Evolutionary conservation across 179 eudicot species (phyloP), one percentile per base, ranked within the genome.

Genomic region (Corrigiola litoralis): DNA sequence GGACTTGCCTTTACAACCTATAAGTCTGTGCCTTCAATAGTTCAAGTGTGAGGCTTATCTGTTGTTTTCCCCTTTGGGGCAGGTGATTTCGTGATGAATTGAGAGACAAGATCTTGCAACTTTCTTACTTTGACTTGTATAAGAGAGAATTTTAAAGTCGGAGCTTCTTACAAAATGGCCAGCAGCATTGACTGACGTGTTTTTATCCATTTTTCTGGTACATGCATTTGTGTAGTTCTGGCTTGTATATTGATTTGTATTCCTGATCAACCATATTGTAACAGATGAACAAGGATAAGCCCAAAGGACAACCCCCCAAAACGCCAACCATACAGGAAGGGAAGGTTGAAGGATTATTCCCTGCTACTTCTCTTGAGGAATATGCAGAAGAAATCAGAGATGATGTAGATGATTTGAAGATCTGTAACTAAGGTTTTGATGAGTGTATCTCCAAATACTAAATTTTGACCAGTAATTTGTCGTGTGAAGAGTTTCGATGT

Each of bases 231-330:
- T 48, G 20, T 37, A 51, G 40, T 38, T 38, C 18, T 5, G n/a
- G 44, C 11, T 47, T 34, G 4, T 58, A 24, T 13, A 14, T 32
- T 1, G 8, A 38, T 23, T 24, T 8, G 49, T 36, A 2, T 17
- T 29, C 45, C 10, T 1, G 8, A 18, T 28, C 2, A 27, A 11
- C 16, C 29, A 52, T 42, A 33, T 45, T 34, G 67, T 31, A 23
- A 81, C 86, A 92, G 98, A 89, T 92, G 87, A 85, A 89, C 79
- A 86, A 86, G 80, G 97, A 81, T 46, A 88, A 89, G 69, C 49
- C 88, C 18, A 74, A 70, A 27, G 62, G 72, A 44, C 54, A 80
- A 12, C 66, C 80, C 18, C 77, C 56, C 14, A 70, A 73, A 42
- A 51, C 69, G 23, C 72, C 72, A 32, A 49, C 73, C 29, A 54